A percentile compares a stretch with the other conserved stretches of the same genome.
These are phyloP conservation scores for Phytophthora meadii DNA, from an alignment of 352 stramenopile species.

Conservation along the genomic window DNA sequence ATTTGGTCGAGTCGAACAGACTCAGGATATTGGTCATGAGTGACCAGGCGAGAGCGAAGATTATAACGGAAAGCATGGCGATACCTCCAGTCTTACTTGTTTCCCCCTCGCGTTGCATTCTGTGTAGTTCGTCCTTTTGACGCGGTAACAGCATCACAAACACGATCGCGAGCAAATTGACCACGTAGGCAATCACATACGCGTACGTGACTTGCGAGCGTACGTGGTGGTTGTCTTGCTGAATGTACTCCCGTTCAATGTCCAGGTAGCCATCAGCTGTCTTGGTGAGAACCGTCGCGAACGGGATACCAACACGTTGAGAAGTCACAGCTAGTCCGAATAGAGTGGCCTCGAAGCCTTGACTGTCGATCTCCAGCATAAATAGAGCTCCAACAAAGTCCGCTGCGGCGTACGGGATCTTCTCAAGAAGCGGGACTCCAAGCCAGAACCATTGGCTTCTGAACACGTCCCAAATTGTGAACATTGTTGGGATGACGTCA, in stretches of 20 bases:
- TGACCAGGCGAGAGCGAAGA: conserved; percentile 58
- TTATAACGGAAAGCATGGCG: conserved; percentile 38
- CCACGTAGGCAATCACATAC: conserved; percentile 64
- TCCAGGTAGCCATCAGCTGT: conserved; percentile 63
- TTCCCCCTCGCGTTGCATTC: conserved; percentile 45
- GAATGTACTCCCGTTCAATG: conserved; percentile 52
- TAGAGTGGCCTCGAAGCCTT: conserved; percentile 61
- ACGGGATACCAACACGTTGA: conserved; percentile 52
- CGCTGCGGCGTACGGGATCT: conserved; percentile 47
- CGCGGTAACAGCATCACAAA: conserved; percentile 59
- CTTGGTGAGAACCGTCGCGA: conserved; percentile 66
- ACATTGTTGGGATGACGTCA: conserved; percentile 55
- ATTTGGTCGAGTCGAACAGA: conserved; percentile 59
- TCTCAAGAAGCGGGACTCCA: conserved; percentile 63
- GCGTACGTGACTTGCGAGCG: conserved; percentile 61
- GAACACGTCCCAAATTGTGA: conserved; percentile 73
- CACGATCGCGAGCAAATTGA: conserved; percentile 55
- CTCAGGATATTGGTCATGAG: conserved; percentile 75
- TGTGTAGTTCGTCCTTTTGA: conserved; percentile 62
- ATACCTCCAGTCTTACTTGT: conserved; percentile 43
- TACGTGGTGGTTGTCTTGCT: conserved; percentile 48
- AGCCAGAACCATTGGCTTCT: conserved; percentile 77
- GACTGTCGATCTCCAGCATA: conserved; percentile 59
- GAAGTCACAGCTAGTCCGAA: conserved; percentile 56
- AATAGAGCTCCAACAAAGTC: conserved; percentile 57